phyloP scores from a whole-genome alignment of 345 rosid genomes.

The Moringa oleifera region DNA sequence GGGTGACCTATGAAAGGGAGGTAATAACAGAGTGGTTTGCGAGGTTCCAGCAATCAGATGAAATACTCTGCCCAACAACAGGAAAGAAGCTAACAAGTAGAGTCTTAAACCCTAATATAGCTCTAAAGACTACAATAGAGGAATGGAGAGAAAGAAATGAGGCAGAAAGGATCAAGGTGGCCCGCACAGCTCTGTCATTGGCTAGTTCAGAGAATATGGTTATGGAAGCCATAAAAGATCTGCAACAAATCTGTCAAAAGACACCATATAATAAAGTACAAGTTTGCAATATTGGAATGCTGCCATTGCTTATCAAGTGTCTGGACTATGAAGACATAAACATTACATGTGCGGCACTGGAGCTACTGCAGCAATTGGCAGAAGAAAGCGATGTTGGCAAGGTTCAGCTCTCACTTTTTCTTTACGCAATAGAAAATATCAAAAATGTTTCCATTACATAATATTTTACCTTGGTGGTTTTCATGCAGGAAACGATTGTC shows the following conservation, averaged over 20 bases:
- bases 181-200: conserved; percentile 59
- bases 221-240: conserved; percentile 58
- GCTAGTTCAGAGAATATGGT: conserved; percentile 69
- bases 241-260: conserved; percentile 55
- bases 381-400: conserved; percentile 51
- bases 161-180: conserved; percentile 57
- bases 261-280: conserved; percentile 43
- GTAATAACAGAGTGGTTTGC: conserved; percentile 66
- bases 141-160: conserved; percentile 86
- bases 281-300: conserved; percentile 46
- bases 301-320: conserved; percentile 53
- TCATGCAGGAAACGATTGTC: conserved; percentile 59
- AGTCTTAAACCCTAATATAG: conserved; percentile 40
- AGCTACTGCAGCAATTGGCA: conserved; percentile 42
- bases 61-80: conserved; percentile 57
- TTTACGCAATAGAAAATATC: no score
- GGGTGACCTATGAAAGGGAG: conserved; percentile 68
- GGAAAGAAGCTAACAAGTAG: conserved; percentile 38
- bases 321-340: conserved; percentile 42
- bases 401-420: conserved; percentile 38
- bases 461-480: neutral
- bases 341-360: conserved; percentile 55
- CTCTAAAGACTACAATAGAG: conserved; percentile 64
- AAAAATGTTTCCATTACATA: conserved; percentile 1
- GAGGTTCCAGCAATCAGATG: conserved; percentile 30